phyloP scores from a whole-genome alignment of 768 basidiomycete species.

The Cystobasidium onofrii region DNA sequence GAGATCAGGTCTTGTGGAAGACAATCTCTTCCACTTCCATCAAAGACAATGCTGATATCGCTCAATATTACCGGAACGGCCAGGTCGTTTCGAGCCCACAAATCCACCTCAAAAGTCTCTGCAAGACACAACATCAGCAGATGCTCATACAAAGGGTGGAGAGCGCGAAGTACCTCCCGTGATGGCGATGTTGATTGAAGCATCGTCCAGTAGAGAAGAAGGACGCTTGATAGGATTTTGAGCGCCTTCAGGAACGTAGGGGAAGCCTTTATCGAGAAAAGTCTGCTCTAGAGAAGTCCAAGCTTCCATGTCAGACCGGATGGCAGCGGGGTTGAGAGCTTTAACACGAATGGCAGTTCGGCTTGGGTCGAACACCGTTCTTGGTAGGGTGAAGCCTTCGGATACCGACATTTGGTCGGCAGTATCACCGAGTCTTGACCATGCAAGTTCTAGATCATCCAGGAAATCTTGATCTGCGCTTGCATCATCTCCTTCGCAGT shows the following conservation, averaged over 20 bases:
- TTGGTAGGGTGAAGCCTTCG: not conserved
- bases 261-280: not conserved
- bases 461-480: slow-evolving; percentile 43
- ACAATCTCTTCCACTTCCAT: slow-evolving; percentile 9
- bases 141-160: too few relatives aligned
- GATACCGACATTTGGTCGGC: not conserved
- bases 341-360: slow-evolving; percentile 56
- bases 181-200: not conserved
- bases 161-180: not conserved
- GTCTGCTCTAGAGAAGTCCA: slow-evolving; percentile 23
- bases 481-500: slow-evolving; percentile 40
- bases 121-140: not conserved
- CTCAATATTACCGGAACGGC: slow-evolving; percentile 44
- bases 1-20: not conserved
- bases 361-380: slow-evolving; percentile 43
- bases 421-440: slow-evolving; percentile 49
- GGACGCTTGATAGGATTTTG: not conserved
- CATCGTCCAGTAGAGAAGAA: not conserved
- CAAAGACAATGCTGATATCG: slow-evolving; percentile 35
- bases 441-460: slow-evolving; percentile 82
- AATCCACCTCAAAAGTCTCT: slow-evolving; percentile 42
- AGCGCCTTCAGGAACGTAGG: not conserved
- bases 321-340: slow-evolving; percentile 46
- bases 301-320: not conserved
- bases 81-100: slow-evolving; percentile 45